These are phyloP conservation scores for Tremella fuciformis DNA, from an alignment of 768 basidiomycete species.

Conservation along the genomic window DNA sequence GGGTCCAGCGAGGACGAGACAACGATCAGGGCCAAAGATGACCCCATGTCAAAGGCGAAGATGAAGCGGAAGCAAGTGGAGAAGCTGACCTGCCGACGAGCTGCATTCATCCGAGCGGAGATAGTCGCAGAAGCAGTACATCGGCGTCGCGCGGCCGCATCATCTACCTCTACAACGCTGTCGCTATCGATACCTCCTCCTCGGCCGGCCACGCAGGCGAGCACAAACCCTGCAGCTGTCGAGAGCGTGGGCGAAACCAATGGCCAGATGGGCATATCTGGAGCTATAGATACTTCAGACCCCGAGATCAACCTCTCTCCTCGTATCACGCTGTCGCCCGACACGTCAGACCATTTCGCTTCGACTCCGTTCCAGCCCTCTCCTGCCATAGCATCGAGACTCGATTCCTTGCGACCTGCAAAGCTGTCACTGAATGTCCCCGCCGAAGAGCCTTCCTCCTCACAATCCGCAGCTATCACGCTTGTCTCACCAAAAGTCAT, in stretches of 20 bases:
- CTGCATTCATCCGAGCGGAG: constrained; percentile 2
- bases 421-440: not conserved
- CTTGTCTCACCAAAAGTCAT: constrained; percentile 17
- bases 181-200: too few relatives aligned
- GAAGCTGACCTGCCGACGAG: not conserved
- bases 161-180: not conserved
- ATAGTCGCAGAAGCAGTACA: not conserved
- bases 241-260: too few relatives aligned
- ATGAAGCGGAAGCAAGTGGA: not conserved
- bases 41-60: not conserved
- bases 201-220: too few relatives aligned
- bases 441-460: not conserved
- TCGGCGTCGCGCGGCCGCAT: not conserved
- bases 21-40: constrained; percentile 1
- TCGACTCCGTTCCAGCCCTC: constrained; percentile 4
- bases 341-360: not conserved
- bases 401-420: constrained; percentile 1
- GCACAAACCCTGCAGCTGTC: too few relatives aligned
- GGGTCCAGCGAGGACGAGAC: constrained; percentile 2
- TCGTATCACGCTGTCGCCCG: constrained; percentile 13
- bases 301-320: constrained; percentile 7
- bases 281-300: not conserved
- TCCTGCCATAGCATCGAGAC: not conserved
- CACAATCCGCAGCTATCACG: constrained; percentile 14
- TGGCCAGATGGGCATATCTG: too few relatives aligned